Percentiles rank a stretch among this genome's conserved stretches.
These are phyloP conservation scores for Kurtzmaniella quercitrusa DNA, from an alignment of 1,139 yeast species.

Conservation along the genomic window DNA sequence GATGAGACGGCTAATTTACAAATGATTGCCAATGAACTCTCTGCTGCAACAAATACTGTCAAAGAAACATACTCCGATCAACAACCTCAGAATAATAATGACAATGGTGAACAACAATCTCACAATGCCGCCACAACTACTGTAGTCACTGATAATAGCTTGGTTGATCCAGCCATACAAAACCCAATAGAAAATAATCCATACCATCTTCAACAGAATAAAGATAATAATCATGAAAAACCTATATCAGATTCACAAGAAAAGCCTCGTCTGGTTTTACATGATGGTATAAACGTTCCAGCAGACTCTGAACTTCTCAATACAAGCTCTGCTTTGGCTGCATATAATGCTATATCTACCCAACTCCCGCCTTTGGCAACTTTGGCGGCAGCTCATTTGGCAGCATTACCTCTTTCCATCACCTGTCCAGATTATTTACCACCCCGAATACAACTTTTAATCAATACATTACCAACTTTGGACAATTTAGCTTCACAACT, in stretches of 20 bases:
- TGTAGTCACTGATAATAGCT: not conserved
- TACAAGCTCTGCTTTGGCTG: constrained; percentile 39
- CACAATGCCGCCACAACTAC: not conserved
- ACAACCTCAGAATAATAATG: not conserved
- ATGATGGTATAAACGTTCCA: constrained; percentile 28
- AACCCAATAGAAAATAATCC: not conserved
- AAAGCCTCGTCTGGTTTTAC: constrained; percentile 12
- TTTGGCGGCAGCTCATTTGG: constrained; percentile 49
- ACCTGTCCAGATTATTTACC: constrained; percentile 56
- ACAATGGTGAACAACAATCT: not conserved
- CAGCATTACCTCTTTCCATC: constrained; percentile 54
- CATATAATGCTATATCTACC: constrained; percentile 38
- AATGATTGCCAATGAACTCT: constrained; percentile 17
- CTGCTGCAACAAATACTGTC: constrained; percentile 12
- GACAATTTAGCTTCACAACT: constrained; percentile 76
- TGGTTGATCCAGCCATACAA: not conserved
- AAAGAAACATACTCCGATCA: not conserved
- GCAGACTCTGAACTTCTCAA: constrained; percentile 42
- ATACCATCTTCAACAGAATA: not conserved
- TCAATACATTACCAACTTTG: constrained; percentile 65
- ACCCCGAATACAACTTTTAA: constrained; percentile 55
- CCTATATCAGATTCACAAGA: not conserved
- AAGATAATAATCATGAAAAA: not conserved
- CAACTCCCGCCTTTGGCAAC: constrained; percentile 37
- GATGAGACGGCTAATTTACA: constrained; percentile 15